Base-by-base conservation (phyloP, 352 stramenopile genomes). In the Phytophthora cactorum region DNA sequence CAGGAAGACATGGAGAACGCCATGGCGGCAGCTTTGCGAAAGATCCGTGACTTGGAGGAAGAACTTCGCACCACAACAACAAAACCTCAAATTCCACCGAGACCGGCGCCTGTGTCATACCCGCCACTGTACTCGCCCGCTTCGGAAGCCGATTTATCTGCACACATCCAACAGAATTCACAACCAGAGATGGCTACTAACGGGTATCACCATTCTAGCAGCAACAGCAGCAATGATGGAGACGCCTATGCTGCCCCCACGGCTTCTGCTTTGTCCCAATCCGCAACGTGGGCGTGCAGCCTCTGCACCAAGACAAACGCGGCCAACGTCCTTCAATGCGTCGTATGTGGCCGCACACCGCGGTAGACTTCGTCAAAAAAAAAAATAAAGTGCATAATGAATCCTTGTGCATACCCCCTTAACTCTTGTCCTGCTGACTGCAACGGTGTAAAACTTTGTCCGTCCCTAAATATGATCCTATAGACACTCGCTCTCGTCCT, bases 221-320 rank as follows among this genome's bases (percentile, higher is more conserved):
- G 52, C 29, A 74, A 27, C 32, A 58, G 59, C 53, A 73, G 59
- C 39, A 68, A 6, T 39, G 68, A 67, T 32, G 56, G 28, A 52
- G 45, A 12, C 25, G 27, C 49, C 4, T 59, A 61, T 14, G 17
- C 9, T 11, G 27, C 43, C 25, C 12, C 52, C 27, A 8, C 22
- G 32, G 25, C 60, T 53, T 25, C 32, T 29, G 25, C 22, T 22
- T 22, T 44, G 38, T 43, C 39, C 8, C 38, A 49, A 29, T 32
- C 28, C 14, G 49, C 63, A 38, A 70, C 67, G 15, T 95, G 87
- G 87, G 76, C 76, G n/a, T 95, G 87, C 43, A 72, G 61, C 22
- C 75, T 95, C 50, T 95, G 87, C 71, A 81, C 84, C 28, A 95
- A 93, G 60, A 66, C 75, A 10, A 95, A 95, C 58, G 29, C 39